Percentiles rank a stretch among this genome's conserved stretches.
Evolutionary conservation across 2,329 filamentous ascomycete species (phyloP).

Genomic region (Blastomyces emzantsi): DNA sequence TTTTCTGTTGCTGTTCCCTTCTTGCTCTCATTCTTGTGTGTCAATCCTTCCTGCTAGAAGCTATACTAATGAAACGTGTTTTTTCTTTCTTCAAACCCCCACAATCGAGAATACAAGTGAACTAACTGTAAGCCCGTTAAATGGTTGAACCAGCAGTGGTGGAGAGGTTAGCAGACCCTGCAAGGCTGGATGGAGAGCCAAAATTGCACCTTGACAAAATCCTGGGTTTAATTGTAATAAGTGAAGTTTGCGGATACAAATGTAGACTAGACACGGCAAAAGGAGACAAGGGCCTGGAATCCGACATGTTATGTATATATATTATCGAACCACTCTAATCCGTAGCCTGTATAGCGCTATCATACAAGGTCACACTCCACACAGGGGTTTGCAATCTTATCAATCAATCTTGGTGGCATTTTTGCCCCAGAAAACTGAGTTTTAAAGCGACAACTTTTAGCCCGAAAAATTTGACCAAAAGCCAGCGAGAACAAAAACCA

Average conservation of each 20-base stretch:
- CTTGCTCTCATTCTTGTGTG: neutral
- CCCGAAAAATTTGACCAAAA: neutral
- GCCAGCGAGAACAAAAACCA: neutral
- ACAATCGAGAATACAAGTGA: neutral
- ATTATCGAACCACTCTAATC: neutral
- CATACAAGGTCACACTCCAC: neutral
- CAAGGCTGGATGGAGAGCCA: neutral
- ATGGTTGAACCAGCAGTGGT: neutral
- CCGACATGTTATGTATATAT: neutral
- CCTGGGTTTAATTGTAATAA: neutral
- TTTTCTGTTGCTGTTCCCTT: constrained; percentile 6
- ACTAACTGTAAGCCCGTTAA: neutral
- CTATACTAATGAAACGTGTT: constrained; percentile 8
- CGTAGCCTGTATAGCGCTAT: no score
- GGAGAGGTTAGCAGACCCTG: neutral
- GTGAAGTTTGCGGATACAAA: neutral
- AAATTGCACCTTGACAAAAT: neutral
- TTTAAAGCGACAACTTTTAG: neutral
- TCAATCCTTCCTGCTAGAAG: constrained; percentile 1
- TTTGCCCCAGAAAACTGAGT: neutral
- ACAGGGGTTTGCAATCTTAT: neutral
- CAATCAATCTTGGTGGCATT: neutral
- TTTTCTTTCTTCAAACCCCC: neutral
- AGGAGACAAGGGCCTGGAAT: neutral
- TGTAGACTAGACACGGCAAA: neutral